Evolutionary conservation across 2,329 filamentous ascomycete species (phyloP), one percentile per base, ranked within the genome.

Genomic region (Fusarium humuli): DNA sequence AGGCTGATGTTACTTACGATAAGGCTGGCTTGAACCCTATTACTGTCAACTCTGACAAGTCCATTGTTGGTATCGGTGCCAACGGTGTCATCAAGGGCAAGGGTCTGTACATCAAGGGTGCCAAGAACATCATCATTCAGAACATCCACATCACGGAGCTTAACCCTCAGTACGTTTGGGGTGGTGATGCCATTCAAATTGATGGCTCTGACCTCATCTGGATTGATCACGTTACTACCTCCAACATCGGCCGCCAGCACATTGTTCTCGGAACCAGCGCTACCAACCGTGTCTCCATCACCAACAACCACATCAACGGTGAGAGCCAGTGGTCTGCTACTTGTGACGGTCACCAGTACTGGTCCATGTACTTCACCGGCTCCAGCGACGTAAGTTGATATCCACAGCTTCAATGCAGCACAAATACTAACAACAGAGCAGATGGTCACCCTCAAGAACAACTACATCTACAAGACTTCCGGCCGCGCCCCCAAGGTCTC

Each of bases 331-430:
- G 82, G 79, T 89, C 86, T n/a, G 84, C 88, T 7, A 86, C 83
- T 32, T 90, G 88, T 75, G 81, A 90, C 67, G 82, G 81, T 34
- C 83, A 87, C 76, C 86, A 88, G 78, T 89, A 90, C 83, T 90
- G 87, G 86, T 83, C 79, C 29, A 77, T 89, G 68, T 88, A 87
- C 80, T 82, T 90, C 56, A 83, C 82, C 32, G 88, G 88, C 16
- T 81, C 82, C 57, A 82, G 79, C 75, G 88, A 90, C 73, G 63
- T 66, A 40, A 61, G 61, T 41, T 45, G 14, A 3, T 1, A 5
- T 1, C 5, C 1, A 2, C 0, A 8, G n/a, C 40, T 22, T 4
- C 1, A 27, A 12, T 4, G 0, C 6, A 2, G 1, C 2, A 14
- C 2, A 5, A 0, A 12, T 3, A 14, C 61, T 66, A 46, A 66